Evolutionary conservation across 2,329 filamentous ascomycete genomes (phyloP).

Genomic region (Coleophoma crateriformis): DNA sequence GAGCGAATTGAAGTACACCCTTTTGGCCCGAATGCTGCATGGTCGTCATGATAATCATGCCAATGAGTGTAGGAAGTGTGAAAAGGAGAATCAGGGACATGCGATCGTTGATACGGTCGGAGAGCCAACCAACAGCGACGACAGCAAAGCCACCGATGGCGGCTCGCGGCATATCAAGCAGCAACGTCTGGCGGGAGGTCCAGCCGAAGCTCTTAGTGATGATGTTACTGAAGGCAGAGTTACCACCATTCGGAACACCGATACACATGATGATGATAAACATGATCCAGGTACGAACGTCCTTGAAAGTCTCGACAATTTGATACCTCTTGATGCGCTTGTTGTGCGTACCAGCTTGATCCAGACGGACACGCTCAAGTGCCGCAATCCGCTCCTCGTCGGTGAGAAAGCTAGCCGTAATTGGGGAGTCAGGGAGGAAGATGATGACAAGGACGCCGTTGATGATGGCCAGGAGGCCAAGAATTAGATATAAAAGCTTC

Average conservation of each 20-base stretch:
- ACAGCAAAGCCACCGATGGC: slow-evolving; percentile 8
- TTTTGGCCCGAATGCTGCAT: too few relatives aligned
- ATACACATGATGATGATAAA: slow-evolving; percentile 42
- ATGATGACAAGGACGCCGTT: slow-evolving; percentile 17
- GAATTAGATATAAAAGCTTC: slow-evolving; percentile 12
- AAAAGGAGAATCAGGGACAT: too few relatives aligned
- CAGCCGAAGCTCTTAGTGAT: slow-evolving; percentile 3
- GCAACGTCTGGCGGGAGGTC: slow-evolving; percentile 8
- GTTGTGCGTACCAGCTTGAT: slow-evolving; percentile 47
- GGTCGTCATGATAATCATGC: too few relatives aligned
- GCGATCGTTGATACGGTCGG: slow-evolving; percentile 7
- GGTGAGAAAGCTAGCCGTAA: slow-evolving; percentile 14
- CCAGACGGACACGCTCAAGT: slow-evolving; percentile 32
- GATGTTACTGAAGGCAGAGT: slow-evolving; percentile 2
- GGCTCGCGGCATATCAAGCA: slow-evolving; percentile 15
- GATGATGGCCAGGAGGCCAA: slow-evolving; percentile 13
- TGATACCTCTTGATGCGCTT: slow-evolving; percentile 36
- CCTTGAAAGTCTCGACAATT: too few relatives aligned
- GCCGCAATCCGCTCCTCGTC: slow-evolving; percentile 19
- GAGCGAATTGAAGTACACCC: too few relatives aligned
- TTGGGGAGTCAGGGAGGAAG: slow-evolving; percentile 39
- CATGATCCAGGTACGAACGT: too few relatives aligned
- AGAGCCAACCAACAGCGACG: slow-evolving; percentile 13
- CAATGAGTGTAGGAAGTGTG: too few relatives aligned
- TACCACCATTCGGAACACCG: slow-evolving; percentile 45